A percentile compares a stretch with the other conserved stretches of the same genome.
Conservation (phyloP, 495 filamentous ascomycete species). For the Neurospora africana region DNA sequence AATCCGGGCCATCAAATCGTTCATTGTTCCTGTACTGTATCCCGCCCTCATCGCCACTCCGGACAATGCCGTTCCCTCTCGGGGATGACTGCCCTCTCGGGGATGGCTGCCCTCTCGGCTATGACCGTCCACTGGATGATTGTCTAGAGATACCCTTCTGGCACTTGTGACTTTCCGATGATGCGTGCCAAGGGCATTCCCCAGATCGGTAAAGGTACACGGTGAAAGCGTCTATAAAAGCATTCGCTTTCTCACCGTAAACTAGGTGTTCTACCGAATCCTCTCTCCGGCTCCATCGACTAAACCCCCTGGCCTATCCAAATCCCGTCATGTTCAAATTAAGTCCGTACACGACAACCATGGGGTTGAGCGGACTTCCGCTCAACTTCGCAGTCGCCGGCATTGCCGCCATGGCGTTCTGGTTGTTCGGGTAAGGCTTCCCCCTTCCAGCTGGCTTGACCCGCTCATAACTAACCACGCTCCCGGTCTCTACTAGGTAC, state of each 20-base stretch:
- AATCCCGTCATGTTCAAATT: background rate
- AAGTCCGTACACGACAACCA: background rate
- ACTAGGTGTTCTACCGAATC: background rate
- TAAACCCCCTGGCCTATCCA: background rate
- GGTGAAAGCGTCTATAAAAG: background rate
- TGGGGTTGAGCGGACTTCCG: background rate
- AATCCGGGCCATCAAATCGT: too few species aligned
- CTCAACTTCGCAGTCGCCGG: background rate
- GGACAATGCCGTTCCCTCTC: background rate
- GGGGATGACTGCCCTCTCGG: background rate
- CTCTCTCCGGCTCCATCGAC: background rate
- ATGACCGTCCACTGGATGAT: background rate
- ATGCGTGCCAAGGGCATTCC: background rate
- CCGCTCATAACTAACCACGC: too few species aligned
- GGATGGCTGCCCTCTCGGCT: background rate
- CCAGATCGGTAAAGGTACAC: background rate
- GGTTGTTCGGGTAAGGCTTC: background rate
- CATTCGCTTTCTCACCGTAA: background rate
- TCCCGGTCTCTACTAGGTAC: background rate
- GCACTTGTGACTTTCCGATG: background rate
- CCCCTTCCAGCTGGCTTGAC: too few species aligned
- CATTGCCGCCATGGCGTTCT: background rate
- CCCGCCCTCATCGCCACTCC: background rate
- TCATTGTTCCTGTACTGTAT: too few species aligned
- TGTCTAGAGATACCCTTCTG: background rate